A percentile compares a stretch with the other conserved stretches of the same genome.
These are phyloP conservation scores for Debaryomyces maramus DNA, from an alignment of 805 yeast genomes.

Conservation along the genomic window DNA sequence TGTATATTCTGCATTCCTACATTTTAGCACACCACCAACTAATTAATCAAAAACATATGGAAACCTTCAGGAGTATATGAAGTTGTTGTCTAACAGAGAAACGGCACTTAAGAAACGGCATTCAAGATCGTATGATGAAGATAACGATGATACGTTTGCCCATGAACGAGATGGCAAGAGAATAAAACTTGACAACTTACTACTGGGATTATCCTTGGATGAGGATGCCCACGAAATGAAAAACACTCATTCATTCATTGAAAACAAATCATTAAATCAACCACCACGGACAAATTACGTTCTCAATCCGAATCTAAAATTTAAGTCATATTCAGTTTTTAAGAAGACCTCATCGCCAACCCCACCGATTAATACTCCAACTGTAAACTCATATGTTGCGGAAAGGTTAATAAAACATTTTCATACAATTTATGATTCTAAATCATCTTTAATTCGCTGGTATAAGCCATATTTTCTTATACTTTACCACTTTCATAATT, in stretches of 20 bases:
- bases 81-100: background rate
- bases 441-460: conserved; percentile 24
- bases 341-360: conserved; percentile 8
- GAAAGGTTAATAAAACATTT: conserved; percentile 25
- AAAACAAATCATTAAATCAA: background rate
- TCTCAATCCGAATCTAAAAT: conserved; percentile 14
- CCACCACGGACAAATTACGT: background rate
- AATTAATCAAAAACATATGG: background rate
- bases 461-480: conserved; percentile 26
- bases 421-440: conserved; percentile 17
- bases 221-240: conserved; percentile 8
- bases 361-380: background rate
- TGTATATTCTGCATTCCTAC: too few species aligned
- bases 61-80: background rate
- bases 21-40: too few species aligned
- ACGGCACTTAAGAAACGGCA: conserved; percentile 8
- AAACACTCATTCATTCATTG: background rate
- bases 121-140: conserved; percentile 9
- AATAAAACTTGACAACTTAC: conserved; percentile 30
- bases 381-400: conserved; percentile 20
- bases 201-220: conserved; percentile 22
- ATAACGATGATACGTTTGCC: conserved; percentile 1
- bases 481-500: conserved; percentile 29
- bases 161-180: conserved; percentile 21
- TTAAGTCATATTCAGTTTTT: conserved; percentile 11